A percentile compares a stretch with the other conserved stretches of the same genome.
Evolutionary conservation across 768 basidiomycete genomes (phyloP).

Genomic region (Pisolithus orientalis): DNA sequence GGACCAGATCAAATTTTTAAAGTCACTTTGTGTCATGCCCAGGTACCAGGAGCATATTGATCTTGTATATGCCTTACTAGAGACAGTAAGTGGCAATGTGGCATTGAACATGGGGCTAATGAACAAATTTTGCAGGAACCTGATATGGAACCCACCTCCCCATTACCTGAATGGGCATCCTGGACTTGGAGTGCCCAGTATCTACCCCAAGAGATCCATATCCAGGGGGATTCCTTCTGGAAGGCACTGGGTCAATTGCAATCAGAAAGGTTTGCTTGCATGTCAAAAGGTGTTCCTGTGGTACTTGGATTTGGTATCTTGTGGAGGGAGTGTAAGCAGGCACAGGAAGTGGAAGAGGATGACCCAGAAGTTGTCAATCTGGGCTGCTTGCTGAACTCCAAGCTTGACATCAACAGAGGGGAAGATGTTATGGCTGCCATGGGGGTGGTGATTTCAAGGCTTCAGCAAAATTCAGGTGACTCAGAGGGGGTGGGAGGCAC

Average conservation of each 20-base stretch:
- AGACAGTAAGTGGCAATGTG: not conserved
- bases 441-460: not conserved
- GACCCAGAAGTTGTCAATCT: not conserved
- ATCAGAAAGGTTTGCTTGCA: not conserved
- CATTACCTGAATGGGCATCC: not conserved
- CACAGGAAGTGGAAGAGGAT: not conserved
- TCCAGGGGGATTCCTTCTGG: not conserved
- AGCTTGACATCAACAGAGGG: not conserved
- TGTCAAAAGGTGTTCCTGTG: not conserved
- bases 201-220: not conserved
- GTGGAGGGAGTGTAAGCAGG: no score
- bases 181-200: not conserved
- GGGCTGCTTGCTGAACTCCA: not conserved
- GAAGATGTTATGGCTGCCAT: not conserved
- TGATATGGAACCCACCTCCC: not conserved
- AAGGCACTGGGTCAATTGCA: not conserved
- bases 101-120: not conserved
- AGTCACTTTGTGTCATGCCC: not conserved
- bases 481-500: no score
- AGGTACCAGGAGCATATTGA: not conserved
- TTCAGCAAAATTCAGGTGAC: not conserved
- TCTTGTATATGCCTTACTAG: not conserved
- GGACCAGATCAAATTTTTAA: not conserved
- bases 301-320: not conserved
- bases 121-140: not conserved